Base-by-base conservation (phyloP, 768 basidiomycete genomes). In the Pisolithus marmoratus region DNA sequence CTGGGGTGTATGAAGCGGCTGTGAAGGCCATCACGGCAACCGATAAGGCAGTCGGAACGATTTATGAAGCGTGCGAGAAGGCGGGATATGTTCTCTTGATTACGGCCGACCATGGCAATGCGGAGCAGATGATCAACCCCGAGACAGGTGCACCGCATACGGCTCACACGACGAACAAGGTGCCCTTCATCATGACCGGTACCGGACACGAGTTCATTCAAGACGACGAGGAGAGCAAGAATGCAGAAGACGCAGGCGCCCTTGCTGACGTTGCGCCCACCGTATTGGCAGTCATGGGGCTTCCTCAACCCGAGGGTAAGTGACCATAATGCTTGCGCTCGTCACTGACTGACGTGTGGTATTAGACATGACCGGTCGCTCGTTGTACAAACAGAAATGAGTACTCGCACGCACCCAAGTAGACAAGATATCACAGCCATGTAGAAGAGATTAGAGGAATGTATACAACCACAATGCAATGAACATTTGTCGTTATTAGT, bases 41-140 rank as follows among this genome's bases (percentile, higher is more conserved):
- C 1, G 94, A 97, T 69, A 78, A 79, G 55, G 94, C 93, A 8
- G 93, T 96, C 41, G 88, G 85, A 54, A 89, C 86, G 4, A 81
- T 95, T 54, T 90, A 89, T 70, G 77, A 87, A 41, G 93, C 94
- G 11, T 91, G 90, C 58, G 73, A 91, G 61, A 78, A 85, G 57
- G 84, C 88, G 8, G 92, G 91, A 40, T 96, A 94, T 67, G 79
- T 94, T 38, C 76, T 97, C 27, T 73, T 90, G 56, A 75, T 97
- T 66, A 95, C 94, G 2, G 85, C 94, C 12, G 94, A 96, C 67
- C 94, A 96, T 67, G 94, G 94, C 4, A 97, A 97, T 64, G 94
- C 93, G 38, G 93, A 95, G 69, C 89, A 94, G 72, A 94, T 94
- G 93, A 72, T 83, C 55, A 88, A 94, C 68, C 75, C 77, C 3